Evolutionary conservation across 495 filamentous ascomycete genomes (phyloP).

Genomic region (Sabuloglossum arenarium): DNA sequence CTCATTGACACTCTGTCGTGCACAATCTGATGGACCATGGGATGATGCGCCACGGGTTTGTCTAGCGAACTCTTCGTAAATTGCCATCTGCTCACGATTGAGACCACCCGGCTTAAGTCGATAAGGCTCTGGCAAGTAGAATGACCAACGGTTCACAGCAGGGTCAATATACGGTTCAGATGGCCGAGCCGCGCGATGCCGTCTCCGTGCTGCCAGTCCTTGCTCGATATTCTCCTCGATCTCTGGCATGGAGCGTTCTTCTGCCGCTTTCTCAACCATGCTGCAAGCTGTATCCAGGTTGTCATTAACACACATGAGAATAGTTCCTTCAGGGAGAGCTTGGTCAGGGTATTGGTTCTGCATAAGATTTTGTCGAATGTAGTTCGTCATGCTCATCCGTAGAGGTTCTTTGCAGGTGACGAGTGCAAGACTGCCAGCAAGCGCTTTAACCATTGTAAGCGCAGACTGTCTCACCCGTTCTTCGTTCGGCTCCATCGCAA

Average conservation of each 20-base stretch:
- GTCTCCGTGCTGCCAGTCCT: constrained; percentile 51
- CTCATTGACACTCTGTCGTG: constrained; percentile 41
- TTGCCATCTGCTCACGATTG: constrained; percentile 78
- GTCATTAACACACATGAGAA: constrained; percentile 95
- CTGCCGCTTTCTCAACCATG: constrained; percentile 83
- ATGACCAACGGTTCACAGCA: constrained; percentile 61
- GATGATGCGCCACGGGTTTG: constrained; percentile 41
- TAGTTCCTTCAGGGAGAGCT: constrained; percentile 62
- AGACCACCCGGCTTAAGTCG: constrained; percentile 60
- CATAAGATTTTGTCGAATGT: constrained; percentile 55
- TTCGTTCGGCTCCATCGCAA: constrained; percentile 79
- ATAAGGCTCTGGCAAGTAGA: constrained; percentile 77
- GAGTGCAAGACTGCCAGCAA: constrained; percentile 77
- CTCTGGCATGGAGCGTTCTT: constrained; percentile 77
- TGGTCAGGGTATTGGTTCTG: constrained; percentile 43
- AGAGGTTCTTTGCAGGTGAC: constrained; percentile 98
- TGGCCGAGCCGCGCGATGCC: constrained; percentile 45
- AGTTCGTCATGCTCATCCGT: constrained; percentile 87
- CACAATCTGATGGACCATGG: constrained; percentile 37
- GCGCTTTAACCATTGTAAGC: constrained; percentile 76
- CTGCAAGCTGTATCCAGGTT: constrained; percentile 85
- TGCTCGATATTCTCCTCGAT: constrained; percentile 78
- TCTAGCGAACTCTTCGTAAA: constrained; percentile 88
- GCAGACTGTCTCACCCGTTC: constrained; percentile 65
- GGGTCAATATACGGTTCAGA: constrained; percentile 69